These are phyloP conservation scores for Vigna reflexopilosa DNA, from an alignment of 306 rosid species.

Conservation along the genomic window DNA sequence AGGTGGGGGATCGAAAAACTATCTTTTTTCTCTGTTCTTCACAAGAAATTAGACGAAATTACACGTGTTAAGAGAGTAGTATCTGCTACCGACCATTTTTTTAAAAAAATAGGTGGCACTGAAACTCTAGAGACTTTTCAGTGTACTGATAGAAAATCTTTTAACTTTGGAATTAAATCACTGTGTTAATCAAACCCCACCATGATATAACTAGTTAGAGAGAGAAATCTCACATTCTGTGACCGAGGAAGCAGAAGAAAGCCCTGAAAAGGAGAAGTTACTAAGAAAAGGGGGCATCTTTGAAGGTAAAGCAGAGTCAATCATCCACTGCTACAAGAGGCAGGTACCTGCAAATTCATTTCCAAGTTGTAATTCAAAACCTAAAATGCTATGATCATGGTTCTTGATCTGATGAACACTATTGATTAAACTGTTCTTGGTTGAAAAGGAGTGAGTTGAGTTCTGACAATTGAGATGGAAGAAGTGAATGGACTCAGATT, in stretches of 20 bases:
- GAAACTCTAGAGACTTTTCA: slow-evolving; percentile 19
- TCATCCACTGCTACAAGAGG: slow-evolving; percentile 1
- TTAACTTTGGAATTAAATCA: neutral
- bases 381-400: neutral
- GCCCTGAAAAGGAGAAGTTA: slow-evolving; percentile 19
- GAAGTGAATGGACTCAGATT: slow-evolving; percentile 58
- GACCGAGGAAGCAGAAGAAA: slow-evolving; percentile 22
- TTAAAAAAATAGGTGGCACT: neutral
- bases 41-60: neutral
- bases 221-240: neutral
- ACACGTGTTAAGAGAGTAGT: slow-evolving; percentile 31
- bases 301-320: neutral
- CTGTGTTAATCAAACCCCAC: slow-evolving; percentile 27
- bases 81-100: neutral
- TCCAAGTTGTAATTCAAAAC: slow-evolving; percentile 6
- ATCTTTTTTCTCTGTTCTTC: neutral
- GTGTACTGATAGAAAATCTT: slow-evolving; percentile 1
- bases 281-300: neutral
- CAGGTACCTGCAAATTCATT: slow-evolving; percentile 41
- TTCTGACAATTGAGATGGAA: slow-evolving; percentile 48
- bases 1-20: neutral
- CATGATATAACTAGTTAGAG: neutral
- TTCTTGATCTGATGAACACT: neutral
- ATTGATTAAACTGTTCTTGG: slow-evolving; percentile 6
- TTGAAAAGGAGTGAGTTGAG: slow-evolving; percentile 22